Percentiles rank a stretch among this genome's conserved stretches.
Conservation (phyloP, 768 basidiomycete species). For the Lentinula aciculospora region DNA sequence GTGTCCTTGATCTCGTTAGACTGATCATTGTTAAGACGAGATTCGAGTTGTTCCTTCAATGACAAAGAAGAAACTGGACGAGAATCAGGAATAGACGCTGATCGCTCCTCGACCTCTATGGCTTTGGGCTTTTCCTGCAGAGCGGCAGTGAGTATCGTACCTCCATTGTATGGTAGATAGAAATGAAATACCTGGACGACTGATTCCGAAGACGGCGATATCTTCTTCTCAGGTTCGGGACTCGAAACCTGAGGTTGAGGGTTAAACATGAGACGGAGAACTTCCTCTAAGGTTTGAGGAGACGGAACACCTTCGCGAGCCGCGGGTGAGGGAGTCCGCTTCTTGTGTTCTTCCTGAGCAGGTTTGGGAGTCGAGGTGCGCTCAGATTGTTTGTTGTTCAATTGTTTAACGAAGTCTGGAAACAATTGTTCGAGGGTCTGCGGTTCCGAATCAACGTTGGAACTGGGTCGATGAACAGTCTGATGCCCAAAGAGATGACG, state of each 20-base stretch:
- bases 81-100: not conserved
- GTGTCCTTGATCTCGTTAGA: conserved; percentile 32
- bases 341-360: not conserved
- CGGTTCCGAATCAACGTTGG: not conserved
- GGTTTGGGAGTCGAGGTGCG: not conserved
- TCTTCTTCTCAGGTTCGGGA: not conserved
- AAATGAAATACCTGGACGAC: not conserved
- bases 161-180: not conserved
- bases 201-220: not conserved
- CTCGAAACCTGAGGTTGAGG: not conserved
- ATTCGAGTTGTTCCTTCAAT: conserved; percentile 25
- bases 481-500: not conserved
- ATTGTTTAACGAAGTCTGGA: not conserved
- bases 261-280: not conserved
- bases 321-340: not conserved
- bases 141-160: not conserved
- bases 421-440: not conserved
- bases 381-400: not conserved
- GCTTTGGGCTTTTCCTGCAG: not conserved
- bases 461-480: not conserved
- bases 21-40: conserved; percentile 23
- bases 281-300: not conserved
- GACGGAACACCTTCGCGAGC: not conserved
- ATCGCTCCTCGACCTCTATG: not conserved
- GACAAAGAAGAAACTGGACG: not conserved